These are phyloP conservation scores for Diutina neorugosa DNA, from an alignment of 1,139 yeast species.

Conservation along the genomic window DNA sequence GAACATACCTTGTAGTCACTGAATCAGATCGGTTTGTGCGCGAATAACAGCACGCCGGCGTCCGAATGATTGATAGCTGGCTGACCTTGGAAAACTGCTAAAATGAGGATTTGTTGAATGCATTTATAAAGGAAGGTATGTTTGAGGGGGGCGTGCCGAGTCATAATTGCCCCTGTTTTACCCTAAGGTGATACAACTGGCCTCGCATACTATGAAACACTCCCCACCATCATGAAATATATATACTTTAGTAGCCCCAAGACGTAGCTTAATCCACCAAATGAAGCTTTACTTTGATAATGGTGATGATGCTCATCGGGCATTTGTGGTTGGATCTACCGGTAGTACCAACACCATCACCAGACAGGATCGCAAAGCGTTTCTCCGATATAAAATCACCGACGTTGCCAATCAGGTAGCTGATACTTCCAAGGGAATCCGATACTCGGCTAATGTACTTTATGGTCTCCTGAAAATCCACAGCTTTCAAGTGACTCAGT, in stretches of 20 bases:
- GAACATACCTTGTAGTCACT: neutral
- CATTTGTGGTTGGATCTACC: neutral
- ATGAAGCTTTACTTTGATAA: neutral
- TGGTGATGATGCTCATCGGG: neutral
- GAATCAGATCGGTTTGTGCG: neutral
- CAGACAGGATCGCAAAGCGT: neutral
- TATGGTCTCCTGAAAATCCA: neutral
- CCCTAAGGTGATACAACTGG: neutral
- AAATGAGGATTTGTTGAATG: neutral
- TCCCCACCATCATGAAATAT: neutral
- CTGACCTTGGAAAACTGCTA: neutral
- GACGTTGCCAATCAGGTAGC: neutral
- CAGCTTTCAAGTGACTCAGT: neutral
- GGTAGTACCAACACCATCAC: neutral
- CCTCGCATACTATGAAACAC: neutral
- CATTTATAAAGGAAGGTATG: no score
- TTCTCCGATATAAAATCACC: neutral
- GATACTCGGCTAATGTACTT: neutral
- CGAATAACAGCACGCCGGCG: neutral
- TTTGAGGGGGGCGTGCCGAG: no score
- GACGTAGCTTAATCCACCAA: neutral
- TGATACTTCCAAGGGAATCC: neutral
- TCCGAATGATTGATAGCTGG: neutral
- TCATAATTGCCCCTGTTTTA: neutral
- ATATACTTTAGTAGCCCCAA: neutral